Evolutionary conservation across 805 yeast genomes (phyloP), one percentile per base, ranked within the genome.

Genomic region (Groenewaldozyma tartarivorans): DNA sequence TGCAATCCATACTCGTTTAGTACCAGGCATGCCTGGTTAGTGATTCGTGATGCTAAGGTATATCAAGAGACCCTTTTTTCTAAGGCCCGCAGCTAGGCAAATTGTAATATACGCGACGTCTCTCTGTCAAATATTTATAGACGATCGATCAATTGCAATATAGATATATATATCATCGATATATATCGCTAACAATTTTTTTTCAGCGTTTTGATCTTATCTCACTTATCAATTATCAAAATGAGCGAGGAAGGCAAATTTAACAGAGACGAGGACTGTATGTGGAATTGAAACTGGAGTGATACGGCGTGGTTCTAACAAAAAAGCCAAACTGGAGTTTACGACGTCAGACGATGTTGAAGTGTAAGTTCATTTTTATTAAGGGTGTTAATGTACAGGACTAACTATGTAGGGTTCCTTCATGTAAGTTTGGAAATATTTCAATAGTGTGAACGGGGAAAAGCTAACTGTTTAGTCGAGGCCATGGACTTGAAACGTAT

Each of bases 301-400:
- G n/a, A n/a, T n/a, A n/a, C n/a, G n/a, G n/a, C n/a, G n/a, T n/a
- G n/a, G n/a, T n/a, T n/a, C n/a, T n/a, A n/a, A n/a, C n/a, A n/a
- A n/a, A n/a, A n/a, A n/a, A 31, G 60, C 48, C n/a, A 75, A 70
- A 39, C 61, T 82, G 22, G 72, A 75, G 59, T 76, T 83, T 55
- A 72, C 73, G 41, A 72, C 77, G 3, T 69, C 87, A 9, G 79
- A 76, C 7, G 45, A 33, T 27, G 48, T 48, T 18, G 24, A 41
- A 11, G 41, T 48, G 29, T 48, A 48, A 35, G 41, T 38, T 21
- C 11, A 20, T 20, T 5, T 22, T 5, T 3, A 6, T 20, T 3
- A 7, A 4, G 49, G 73, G 75, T n/a, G n/a, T n/a, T n/a, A 16
- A 19, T 26, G n/a, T 7, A 11, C 11, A 5, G 19, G n/a, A 21